phyloP scores from a whole-genome alignment of 169 alveolate genomes.

The Plasmodium malariae region DNA sequence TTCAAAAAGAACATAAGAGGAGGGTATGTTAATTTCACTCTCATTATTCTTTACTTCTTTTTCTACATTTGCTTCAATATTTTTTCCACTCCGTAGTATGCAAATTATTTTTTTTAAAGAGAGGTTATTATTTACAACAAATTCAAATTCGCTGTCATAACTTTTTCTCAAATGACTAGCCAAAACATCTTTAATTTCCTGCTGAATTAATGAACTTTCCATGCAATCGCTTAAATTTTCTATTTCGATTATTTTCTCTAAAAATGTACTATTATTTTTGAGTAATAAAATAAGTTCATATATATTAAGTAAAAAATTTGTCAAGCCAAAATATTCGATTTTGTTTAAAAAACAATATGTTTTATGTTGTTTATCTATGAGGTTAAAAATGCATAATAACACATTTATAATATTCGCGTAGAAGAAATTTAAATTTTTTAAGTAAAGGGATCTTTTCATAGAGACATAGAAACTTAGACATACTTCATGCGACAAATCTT shows the following conservation, averaged over 20 bases:
- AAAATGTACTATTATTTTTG: slow-evolving; percentile 36
- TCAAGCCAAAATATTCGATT: background rate
- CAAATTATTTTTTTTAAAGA: slow-evolving; percentile 3
- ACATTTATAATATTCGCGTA: slow-evolving; percentile 47
- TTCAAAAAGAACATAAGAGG: background rate
- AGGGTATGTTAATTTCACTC: background rate
- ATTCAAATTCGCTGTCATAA: slow-evolving; percentile 18
- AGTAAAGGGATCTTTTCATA: slow-evolving; percentile 34
- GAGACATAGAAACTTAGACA: slow-evolving; percentile 10
- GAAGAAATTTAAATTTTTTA: slow-evolving; percentile 31
- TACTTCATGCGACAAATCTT: background rate
- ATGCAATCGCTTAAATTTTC: background rate
- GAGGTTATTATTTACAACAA: background rate
- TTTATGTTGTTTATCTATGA: slow-evolving; percentile 46
- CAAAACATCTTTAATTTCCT: slow-evolving; percentile 16
- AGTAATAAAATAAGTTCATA: slow-evolving; percentile 24
- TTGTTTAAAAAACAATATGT: slow-evolving; percentile 34
- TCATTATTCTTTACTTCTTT: background rate
- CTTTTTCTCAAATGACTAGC: background rate
- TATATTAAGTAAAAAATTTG: slow-evolving; percentile 26
- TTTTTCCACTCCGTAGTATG: background rate
- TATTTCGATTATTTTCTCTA: slow-evolving; percentile 29
- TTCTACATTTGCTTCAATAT: background rate
- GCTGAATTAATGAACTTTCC: background rate
- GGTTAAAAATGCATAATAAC: slow-evolving; percentile 16